Conservation (phyloP, 768 basidiomycete species). For the Amanita rubescens region DNA sequence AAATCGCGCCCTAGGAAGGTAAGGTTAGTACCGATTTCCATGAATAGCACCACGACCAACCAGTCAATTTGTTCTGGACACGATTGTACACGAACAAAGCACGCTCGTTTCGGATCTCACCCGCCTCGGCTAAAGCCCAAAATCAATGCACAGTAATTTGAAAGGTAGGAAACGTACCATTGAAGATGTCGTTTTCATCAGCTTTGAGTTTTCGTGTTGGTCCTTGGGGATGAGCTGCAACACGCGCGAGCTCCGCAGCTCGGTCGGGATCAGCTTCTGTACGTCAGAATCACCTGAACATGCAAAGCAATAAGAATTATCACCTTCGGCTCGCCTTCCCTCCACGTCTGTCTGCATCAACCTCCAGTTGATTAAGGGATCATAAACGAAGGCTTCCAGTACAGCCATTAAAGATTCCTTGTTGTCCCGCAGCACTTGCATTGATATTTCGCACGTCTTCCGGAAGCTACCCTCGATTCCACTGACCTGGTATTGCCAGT, state of each 20-base stretch:
- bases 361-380: constrained; percentile 96
- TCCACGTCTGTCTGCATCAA: constrained; percentile 82
- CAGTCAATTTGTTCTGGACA: constrained; percentile 91
- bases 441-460: constrained; percentile 94
- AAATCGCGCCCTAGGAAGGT: constrained; percentile 74
- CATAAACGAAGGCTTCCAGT: constrained; percentile 96
- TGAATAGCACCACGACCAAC: constrained; percentile 31
- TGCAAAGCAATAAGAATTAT: constrained; percentile 7
- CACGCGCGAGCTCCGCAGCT: constrained; percentile 56
- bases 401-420: constrained; percentile 99
- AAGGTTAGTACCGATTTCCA: background rate
- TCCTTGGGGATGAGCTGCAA: constrained; percentile 69
- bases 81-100: constrained; percentile 91
- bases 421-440: constrained; percentile 93
- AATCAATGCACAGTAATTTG: constrained; percentile 26
- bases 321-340: constrained; percentile 61
- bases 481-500: constrained; percentile 56
- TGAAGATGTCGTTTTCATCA: constrained; percentile 92
- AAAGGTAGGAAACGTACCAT: constrained; percentile 44
- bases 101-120: constrained; percentile 86
- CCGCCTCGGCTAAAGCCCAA: constrained; percentile 54
- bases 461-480: constrained; percentile 97
- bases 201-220: constrained; percentile 78
- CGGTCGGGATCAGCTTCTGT: constrained; percentile 38
- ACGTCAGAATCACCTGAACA: constrained; percentile 28